Conservation (phyloP, 176 grass and related monocot genomes). For the Urochloa ruziziensis region DNA sequence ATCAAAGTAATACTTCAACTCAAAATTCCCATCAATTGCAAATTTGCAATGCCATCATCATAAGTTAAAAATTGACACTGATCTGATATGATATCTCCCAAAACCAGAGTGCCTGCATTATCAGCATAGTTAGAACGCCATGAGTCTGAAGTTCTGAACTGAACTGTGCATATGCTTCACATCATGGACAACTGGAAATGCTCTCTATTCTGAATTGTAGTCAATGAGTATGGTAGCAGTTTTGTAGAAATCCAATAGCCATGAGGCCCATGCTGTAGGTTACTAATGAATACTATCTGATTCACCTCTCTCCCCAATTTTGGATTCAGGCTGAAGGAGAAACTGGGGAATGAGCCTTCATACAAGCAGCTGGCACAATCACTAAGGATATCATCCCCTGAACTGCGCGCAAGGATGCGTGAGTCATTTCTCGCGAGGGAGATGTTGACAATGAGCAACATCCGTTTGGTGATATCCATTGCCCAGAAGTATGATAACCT, state of each 20-base stretch:
- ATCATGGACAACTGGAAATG: not conserved
- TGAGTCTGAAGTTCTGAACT: not conserved
- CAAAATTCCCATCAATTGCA: not conserved
- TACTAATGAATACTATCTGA: not conserved
- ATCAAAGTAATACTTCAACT: conserved; percentile 48
- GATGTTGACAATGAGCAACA: conserved; percentile 89
- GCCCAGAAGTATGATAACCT: conserved; percentile 94
- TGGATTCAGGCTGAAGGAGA: conserved; percentile 72
- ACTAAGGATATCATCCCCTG: conserved; percentile 57
- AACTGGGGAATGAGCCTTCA: conserved; percentile 76
- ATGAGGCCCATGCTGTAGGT: not conserved
- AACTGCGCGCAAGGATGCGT: conserved; percentile 59
- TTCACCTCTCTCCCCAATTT: not conserved
- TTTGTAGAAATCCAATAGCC: not conserved
- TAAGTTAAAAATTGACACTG: not conserved
- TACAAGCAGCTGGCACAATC: conserved; percentile 63
- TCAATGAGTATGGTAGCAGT: not conserved
- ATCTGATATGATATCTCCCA: not conserved
- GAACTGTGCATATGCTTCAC: not conserved
- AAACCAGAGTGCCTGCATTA: not conserved
- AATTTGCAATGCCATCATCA: not conserved
- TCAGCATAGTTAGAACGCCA: not conserved
- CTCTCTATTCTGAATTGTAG: not conserved
- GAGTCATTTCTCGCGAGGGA: conserved; percentile 83
- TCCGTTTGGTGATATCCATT: conserved; percentile 96